Evolutionary conservation across 1,139 yeast species (phyloP).

Genomic region (Sugiyamaella castrensis): DNA sequence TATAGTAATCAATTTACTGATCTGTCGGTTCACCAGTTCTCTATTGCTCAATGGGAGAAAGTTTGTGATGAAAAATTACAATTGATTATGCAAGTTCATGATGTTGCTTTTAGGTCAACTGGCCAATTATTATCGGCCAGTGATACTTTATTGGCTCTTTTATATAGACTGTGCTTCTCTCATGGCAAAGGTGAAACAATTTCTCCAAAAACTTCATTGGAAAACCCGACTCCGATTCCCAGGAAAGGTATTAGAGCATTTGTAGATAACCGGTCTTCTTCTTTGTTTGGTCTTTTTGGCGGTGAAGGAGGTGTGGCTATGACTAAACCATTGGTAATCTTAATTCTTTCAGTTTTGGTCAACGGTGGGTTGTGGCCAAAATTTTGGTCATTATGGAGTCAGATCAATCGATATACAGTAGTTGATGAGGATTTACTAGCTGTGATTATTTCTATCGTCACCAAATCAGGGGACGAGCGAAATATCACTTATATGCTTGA

Average conservation of each 20-base stretch:
- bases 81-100: conserved; percentile 30
- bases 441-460: conserved; percentile 33
- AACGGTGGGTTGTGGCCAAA: conserved; percentile 40
- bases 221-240: conserved; percentile 26
- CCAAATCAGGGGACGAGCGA: conserved; percentile 30
- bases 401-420: conserved; percentile 20
- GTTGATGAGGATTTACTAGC: conserved; percentile 27
- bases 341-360: conserved; percentile 40
- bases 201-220: conserved; percentile 26
- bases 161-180: conserved; percentile 31
- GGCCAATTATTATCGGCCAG: conserved; percentile 28
- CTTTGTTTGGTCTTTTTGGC: conserved; percentile 27
- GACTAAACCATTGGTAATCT: conserved; percentile 29
- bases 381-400: conserved; percentile 38
- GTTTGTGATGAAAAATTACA: conserved; percentile 30
- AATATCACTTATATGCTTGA: conserved; percentile 30
- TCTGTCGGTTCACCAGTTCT: conserved; percentile 8
- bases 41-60: conserved; percentile 21
- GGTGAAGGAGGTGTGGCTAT: conserved; percentile 20
- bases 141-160: conserved; percentile 27
- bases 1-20: conserved; percentile 28
- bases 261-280: conserved; percentile 27
- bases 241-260: conserved; percentile 17
- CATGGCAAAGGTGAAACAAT: conserved; percentile 22
- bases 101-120: conserved; percentile 31